Evolutionary conservation across 2,329 filamentous ascomycete species (phyloP), one percentile per base, ranked within the genome.

Genomic region (Paecilomyces sp.): DNA sequence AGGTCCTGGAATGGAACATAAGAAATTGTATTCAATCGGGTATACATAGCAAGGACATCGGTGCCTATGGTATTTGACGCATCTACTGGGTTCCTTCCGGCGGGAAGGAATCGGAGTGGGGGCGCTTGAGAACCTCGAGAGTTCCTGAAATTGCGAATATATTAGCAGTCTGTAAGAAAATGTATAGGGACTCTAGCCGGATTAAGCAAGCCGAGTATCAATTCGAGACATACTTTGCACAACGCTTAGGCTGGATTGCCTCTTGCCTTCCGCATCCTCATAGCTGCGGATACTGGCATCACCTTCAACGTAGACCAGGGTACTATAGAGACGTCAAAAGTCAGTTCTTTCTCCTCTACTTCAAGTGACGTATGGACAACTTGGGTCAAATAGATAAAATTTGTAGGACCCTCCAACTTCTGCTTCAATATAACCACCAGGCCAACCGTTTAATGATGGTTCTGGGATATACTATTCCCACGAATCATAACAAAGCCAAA

Each of bases 281-380:
- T 85, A 93, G 53, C 75, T 79, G 66, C 78, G 82, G 78, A 93
- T 86, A 65, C 78, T 79, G 62, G 88, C 89, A 62, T 97, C 91
- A 53, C 89, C 92, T 75, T 97, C 93, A 56, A 97, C 80, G 70
- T 85, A 91, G 63, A 99, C 82, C 56, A 91, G 80, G 13, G 91
- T 83, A 62, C 92, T 96, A 67, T 62, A 61, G 15, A 56, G 56
- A 34, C 47, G 54, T 51, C 36, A 67, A 61, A 61, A 65, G 58
- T 60, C 59, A 57, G 62, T 67, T 47, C 66, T 61, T 51, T n/a
- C 13, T 55, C 12, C 36, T 18, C 55, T 31, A 12, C 50, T 3
- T 50, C 41, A 0, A 57, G 50, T 41, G 13, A 3, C n/a, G 22
- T 36, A 24, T 24, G 30, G 41, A 13, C 8, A 7, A 51, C n/a